Conservation (phyloP, 768 basidiomycete genomes). For the Leccinellum luteum region DNA sequence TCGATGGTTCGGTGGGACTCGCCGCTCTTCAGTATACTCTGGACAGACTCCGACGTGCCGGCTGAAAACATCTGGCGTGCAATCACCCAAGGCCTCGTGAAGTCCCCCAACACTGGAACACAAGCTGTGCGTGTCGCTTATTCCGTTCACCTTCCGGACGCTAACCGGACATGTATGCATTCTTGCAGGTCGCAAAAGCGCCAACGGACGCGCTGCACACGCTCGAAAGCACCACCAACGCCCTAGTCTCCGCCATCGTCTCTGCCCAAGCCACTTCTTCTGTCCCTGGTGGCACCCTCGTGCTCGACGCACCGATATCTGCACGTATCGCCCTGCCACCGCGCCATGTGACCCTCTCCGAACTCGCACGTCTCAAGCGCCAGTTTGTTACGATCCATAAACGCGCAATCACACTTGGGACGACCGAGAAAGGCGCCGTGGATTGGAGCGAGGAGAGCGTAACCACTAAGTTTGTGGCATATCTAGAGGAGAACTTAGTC, state of each 20-base stretch:
- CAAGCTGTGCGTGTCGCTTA: constrained; percentile 50
- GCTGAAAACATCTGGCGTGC: constrained; percentile 76
- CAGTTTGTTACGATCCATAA: constrained; percentile 91
- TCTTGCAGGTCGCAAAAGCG: constrained; percentile 66
- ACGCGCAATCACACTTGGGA: constrained; percentile 82
- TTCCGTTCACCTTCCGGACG: neutral
- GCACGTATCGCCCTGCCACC: constrained; percentile 61
- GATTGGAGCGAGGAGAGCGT: constrained; percentile 77
- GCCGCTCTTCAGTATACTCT: constrained; percentile 83
- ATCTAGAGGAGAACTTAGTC: constrained; percentile 65
- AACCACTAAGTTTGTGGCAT: constrained; percentile 64
- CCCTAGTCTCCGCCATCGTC: constrained; percentile 71
- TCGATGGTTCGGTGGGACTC: constrained; percentile 99
- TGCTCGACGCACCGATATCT: constrained; percentile 36
- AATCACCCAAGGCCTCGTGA: constrained; percentile 73
- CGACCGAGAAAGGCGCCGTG: constrained; percentile 71
- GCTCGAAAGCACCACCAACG: constrained; percentile 74
- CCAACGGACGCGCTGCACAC: constrained; percentile 85
- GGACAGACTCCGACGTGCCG: constrained; percentile 67
- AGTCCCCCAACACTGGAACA: constrained; percentile 86
- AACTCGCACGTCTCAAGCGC: constrained; percentile 85
- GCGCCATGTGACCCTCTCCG: constrained; percentile 75
- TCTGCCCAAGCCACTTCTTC: constrained; percentile 55
- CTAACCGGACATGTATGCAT: neutral
- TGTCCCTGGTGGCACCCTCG: constrained; percentile 41